A percentile compares a stretch with the other conserved stretches of the same genome.
Conservation (phyloP, 441 rosid species). For the Mallotus repandus region DNA sequence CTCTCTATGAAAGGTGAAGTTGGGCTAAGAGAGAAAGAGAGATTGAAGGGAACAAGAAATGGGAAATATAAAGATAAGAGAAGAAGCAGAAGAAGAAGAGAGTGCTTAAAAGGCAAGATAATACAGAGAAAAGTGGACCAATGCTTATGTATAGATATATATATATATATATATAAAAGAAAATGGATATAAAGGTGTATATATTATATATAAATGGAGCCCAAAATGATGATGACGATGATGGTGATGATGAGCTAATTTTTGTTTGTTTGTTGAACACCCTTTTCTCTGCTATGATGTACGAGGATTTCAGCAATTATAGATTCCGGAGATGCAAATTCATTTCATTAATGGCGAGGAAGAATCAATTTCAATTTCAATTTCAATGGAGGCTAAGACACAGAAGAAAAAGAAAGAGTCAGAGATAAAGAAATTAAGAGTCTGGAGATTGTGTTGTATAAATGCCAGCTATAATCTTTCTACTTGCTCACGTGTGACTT, state of each 20-base stretch:
- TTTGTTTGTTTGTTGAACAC: slow-evolving; percentile 21
- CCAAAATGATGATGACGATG: slow-evolving; percentile 13
- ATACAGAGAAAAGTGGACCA: slow-evolving; percentile 34
- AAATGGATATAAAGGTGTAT: background rate
- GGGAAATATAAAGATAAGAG: slow-evolving; percentile 27
- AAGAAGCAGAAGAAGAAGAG: slow-evolving; percentile 22
- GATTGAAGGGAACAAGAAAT: slow-evolving; percentile 23
- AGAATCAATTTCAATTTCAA: background rate
- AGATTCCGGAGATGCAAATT: background rate
- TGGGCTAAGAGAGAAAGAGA: slow-evolving; percentile 15
- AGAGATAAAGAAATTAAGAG: slow-evolving; percentile 11
- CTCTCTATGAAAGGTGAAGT: slow-evolving; percentile 26
- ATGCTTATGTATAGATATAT: background rate
- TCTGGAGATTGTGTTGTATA: background rate
- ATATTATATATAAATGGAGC: background rate
- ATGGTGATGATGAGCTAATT: slow-evolving; percentile 20
- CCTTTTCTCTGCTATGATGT: slow-evolving; percentile 14
- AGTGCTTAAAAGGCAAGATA: slow-evolving; percentile 86
- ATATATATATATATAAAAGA: background rate
- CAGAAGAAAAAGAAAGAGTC: slow-evolving; percentile 1
- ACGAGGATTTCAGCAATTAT: slow-evolving; percentile 20
- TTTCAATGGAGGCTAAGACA: slow-evolving; percentile 8
- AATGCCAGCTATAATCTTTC: slow-evolving; percentile 42
- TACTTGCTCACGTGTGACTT: slow-evolving; percentile 63
- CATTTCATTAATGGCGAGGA: background rate